phyloP scores from a whole-genome alignment of 345 rosid species.

The Rhodamnia argentea region DNA sequence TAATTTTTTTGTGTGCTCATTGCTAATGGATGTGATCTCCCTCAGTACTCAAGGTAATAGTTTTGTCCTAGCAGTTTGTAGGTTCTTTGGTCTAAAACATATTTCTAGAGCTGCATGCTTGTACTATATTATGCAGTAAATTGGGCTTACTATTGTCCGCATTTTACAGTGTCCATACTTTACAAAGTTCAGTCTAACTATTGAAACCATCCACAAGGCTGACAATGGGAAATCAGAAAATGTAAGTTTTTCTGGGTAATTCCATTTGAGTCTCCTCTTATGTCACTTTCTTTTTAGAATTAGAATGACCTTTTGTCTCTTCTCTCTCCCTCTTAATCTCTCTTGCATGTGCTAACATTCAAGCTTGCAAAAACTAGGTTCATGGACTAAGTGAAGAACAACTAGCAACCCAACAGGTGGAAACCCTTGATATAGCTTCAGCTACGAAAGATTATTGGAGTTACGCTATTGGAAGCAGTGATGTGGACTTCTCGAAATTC shows the following conservation, averaged over 20 bases:
- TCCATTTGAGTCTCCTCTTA: background rate
- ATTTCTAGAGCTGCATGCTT: background rate
- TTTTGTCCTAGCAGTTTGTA: background rate
- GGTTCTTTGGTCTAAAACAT: background rate
- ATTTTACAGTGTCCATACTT: constrained; percentile 63
- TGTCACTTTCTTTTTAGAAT: background rate
- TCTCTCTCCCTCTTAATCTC: background rate
- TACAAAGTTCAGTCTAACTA: constrained; percentile 44
- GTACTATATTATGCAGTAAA: background rate
- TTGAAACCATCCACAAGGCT: constrained; percentile 51
- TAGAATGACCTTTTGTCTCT: background rate
- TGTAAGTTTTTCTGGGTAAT: constrained; percentile 25
- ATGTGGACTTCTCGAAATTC: constrained; percentile 38
- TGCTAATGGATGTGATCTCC: constrained; percentile 6
- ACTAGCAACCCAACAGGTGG: constrained; percentile 44
- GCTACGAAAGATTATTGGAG: constrained; percentile 57
- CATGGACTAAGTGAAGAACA: constrained; percentile 41
- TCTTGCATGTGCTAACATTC: constrained; percentile 1
- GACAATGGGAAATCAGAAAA: constrained; percentile 53
- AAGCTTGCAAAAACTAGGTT: constrained; percentile 22
- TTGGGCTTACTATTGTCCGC: constrained; percentile 1
- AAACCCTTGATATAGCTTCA: constrained; percentile 51
- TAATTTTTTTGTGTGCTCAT: constrained; percentile 1
- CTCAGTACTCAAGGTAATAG: constrained; percentile 55
- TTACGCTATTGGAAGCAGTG: constrained; percentile 35